Evolutionary conservation across 2,329 filamentous ascomycete genomes (phyloP).

Genomic region (Pyrenophora seminiperda): DNA sequence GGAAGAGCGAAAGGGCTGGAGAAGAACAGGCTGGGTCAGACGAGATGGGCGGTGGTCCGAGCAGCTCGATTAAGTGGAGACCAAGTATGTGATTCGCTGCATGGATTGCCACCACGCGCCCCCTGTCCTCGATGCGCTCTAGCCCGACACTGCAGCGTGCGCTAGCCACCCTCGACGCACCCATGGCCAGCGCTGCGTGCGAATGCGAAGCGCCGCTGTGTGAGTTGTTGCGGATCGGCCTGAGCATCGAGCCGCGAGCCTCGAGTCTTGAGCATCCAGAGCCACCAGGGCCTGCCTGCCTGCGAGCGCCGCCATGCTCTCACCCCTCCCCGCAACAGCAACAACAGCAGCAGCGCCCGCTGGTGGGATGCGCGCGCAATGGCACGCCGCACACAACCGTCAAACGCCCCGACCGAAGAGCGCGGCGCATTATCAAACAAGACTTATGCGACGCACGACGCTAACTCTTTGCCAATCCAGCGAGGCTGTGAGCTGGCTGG

Average conservation of each 20-base stretch:
- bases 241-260: slow-evolving; percentile 3
- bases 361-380: slow-evolving; percentile 1
- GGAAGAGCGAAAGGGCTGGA: slow-evolving; percentile 19
- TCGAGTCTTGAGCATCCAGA: slow-evolving; percentile 1
- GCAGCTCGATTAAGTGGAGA: slow-evolving; percentile 8
- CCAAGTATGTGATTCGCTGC: slow-evolving; percentile 4
- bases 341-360: too few species aligned
- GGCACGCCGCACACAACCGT: slow-evolving; percentile 3
- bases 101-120: slow-evolving; percentile 11
- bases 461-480: slow-evolving; percentile 31
- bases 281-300: neutral
- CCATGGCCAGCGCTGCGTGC: slow-evolving; percentile 9
- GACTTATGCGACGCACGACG: slow-evolving; percentile 31
- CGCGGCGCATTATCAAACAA: slow-evolving; percentile 35
- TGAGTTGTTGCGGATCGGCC: slow-evolving; percentile 6
- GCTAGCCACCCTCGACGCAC: slow-evolving; percentile 2
- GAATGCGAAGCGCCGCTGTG: slow-evolving; percentile 5
- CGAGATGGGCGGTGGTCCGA: slow-evolving; percentile 14
- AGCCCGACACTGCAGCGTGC: slow-evolving; percentile 3
- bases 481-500: slow-evolving; percentile 29
- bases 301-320: neutral
- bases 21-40: slow-evolving; percentile 15
- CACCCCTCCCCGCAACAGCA: too few species aligned
- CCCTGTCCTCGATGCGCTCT: slow-evolving; percentile 6
- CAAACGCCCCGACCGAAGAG: slow-evolving; percentile 1